Conservation (phyloP, 768 basidiomycete genomes). For the Mycena galericulata region DNA sequence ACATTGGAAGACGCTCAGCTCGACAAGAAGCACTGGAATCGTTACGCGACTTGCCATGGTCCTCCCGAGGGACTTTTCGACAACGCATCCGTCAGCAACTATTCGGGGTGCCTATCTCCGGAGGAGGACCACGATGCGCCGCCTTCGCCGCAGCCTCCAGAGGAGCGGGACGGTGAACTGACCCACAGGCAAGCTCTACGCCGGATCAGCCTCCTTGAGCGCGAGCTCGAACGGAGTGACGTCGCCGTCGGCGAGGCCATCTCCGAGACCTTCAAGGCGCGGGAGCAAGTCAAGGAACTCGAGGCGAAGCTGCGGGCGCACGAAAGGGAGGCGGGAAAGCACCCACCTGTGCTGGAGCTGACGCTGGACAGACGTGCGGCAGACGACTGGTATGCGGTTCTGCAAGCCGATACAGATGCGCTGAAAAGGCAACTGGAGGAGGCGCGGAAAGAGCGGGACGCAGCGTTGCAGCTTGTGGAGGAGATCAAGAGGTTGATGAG, state of each 20-base stretch:
- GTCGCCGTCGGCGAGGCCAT: conserved; percentile 35
- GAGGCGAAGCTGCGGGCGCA: conserved; percentile 23
- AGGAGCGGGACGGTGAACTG: conserved; percentile 20
- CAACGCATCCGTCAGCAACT: conserved; percentile 9
- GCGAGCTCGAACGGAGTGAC: conserved; percentile 37
- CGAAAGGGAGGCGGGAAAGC: conserved; percentile 7
- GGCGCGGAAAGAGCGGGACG: conserved; percentile 31
- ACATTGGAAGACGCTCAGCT: conserved; percentile 33
- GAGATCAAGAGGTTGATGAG: conserved; percentile 32
- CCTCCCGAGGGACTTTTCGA: background rate
- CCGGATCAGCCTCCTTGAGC: conserved; percentile 35
- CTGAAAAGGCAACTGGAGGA: conserved; percentile 32
- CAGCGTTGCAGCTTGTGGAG: conserved; percentile 26
- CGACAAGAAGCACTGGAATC: conserved; percentile 18
- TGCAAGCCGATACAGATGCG: conserved; percentile 29
- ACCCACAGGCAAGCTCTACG: conserved; percentile 25
- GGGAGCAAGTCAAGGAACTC: conserved; percentile 33
- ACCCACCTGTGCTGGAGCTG: conserved; percentile 27
- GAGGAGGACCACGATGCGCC: conserved; percentile 20
- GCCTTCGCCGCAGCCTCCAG: conserved; percentile 24
- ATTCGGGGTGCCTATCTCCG: conserved; percentile 31
- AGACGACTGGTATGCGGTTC: conserved; percentile 35
- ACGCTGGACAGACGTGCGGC: conserved; percentile 19
- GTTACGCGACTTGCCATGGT: background rate
- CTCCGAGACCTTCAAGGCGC: conserved; percentile 35